Evolutionary conservation across 306 rosid genomes (phyloP).

Genomic region (Casuarina glauca): DNA sequence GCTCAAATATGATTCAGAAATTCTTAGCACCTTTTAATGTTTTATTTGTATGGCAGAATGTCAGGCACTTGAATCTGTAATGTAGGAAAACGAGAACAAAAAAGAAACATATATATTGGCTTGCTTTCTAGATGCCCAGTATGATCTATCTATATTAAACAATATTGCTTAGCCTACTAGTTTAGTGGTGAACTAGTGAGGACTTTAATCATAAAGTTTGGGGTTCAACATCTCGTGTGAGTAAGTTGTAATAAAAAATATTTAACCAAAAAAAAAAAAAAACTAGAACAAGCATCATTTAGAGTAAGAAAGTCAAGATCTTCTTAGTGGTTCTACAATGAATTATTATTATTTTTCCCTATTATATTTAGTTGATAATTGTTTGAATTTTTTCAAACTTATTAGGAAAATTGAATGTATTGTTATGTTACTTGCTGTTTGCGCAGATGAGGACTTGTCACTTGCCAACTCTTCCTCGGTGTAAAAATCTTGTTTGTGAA

Average conservation of each 20-base stretch:
- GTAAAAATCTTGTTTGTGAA: slow-evolving; percentile 62
- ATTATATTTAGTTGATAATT: background rate
- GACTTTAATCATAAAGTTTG: no score
- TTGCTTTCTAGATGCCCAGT: background rate
- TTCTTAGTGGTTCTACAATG: background rate
- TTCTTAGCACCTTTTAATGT: background rate
- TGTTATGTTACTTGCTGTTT: slow-evolving; percentile 9
- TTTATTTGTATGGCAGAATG: background rate
- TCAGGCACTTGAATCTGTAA: slow-evolving; percentile 1
- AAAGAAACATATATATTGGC: background rate
- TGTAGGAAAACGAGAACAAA: background rate
- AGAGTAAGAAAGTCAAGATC: background rate
- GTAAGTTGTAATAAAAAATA: no score
- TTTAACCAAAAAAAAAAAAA: no score
- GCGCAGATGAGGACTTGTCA: slow-evolving; percentile 63
- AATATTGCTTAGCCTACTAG: no score
- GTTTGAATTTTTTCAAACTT: background rate
- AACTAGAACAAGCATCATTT: background rate
- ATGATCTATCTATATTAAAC: background rate
- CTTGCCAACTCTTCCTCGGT: slow-evolving; percentile 74
- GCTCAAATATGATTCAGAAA: slow-evolving; percentile 16
- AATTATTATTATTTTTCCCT: background rate
- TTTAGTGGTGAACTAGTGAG: no score
- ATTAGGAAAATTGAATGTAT: background rate
- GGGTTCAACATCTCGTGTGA: no score